phyloP scores from a whole-genome alignment of 129 eudicot genomes.

The Solidago caesia region DNA sequence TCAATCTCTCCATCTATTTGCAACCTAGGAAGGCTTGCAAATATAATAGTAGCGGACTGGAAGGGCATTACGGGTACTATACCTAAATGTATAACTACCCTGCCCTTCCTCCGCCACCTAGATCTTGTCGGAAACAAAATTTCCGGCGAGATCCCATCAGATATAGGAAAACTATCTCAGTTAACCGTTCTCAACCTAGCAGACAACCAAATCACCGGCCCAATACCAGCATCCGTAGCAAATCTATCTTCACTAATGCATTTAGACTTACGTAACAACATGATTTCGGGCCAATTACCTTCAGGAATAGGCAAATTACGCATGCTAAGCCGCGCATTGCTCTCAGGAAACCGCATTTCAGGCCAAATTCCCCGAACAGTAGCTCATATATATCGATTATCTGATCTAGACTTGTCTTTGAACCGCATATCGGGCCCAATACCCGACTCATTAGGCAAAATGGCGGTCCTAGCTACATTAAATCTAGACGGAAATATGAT shows the following conservation, averaged over 20 bases:
- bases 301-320: conserved; percentile 57
- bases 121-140: conserved; percentile 76
- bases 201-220: conserved; percentile 66
- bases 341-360: conserved; percentile 49
- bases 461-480: conserved; percentile 72
- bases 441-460: conserved; percentile 62
- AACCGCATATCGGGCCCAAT: conserved; percentile 71
- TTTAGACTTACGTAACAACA: conserved; percentile 72
- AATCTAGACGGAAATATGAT: conserved; percentile 76
- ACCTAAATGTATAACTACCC: conserved; percentile 54
- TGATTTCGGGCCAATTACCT: conserved; percentile 55
- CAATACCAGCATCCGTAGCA: conserved; percentile 59
- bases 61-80: conserved; percentile 83
- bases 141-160: conserved; percentile 62
- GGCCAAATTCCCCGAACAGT: conserved; percentile 59
- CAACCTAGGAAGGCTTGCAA: conserved; percentile 52
- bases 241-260: conserved; percentile 66
- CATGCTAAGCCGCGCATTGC: conserved; percentile 76
- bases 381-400: conserved; percentile 57
- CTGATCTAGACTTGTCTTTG: conserved; percentile 76
- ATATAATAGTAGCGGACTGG: conserved; percentile 76
- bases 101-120: conserved; percentile 60
- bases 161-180: conserved; percentile 59
- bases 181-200: conserved; percentile 77
- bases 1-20: conserved; percentile 72